Base-by-base conservation (phyloP, 495 filamentous ascomycete species). In the Hyaloscypha bicolor region DNA sequence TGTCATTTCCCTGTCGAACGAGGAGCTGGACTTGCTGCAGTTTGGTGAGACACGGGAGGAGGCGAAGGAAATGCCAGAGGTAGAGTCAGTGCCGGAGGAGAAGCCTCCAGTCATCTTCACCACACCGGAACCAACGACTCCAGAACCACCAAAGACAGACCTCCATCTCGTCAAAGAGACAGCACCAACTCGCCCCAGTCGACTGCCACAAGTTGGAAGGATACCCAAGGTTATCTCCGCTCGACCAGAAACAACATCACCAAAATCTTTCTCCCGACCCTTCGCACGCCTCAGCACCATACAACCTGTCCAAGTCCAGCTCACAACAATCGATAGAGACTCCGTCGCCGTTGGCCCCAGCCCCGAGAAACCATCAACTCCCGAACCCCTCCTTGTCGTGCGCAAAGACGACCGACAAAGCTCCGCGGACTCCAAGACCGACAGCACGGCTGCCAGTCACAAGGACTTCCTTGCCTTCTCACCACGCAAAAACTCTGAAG, bases 211-310 rank as follows among this genome's bases (percentile, higher is more conserved):
- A 71, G 88, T 98, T 63, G 94, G 94, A 14, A 90, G 94, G 11
- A 98, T 98, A 67, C 94, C 94, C 25, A 88, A 88, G 70, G 93
- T 97, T 12, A 86, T 94, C 42, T 94, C 89, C 51, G 90, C 89
- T 64, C 85, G 89, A 55, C 85, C 88, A 42, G 87, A 91, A 68
- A 85, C 83, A 62, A 88, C 88, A 6, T 87, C 91, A 3, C 83
- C 90, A 16, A 89, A 90, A 75, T 96, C 93, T 19, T 97, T 96
- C 74, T 97, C 93, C 1, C 81, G 93, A 51, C 93, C 93, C 1
- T 93, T 93, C 71, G 85, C 82, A 63, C 76, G 81, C 35, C 78
- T 77, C 39, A 60, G 77, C 25, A 73, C 75, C 35, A 76, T 78
- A 11, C 77, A 79, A 14, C 71, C 82, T 71, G 70, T 78, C 72